Base-by-base conservation (phyloP, 2,329 filamentous ascomycete genomes). In the Phialophora chinensis region DNA sequence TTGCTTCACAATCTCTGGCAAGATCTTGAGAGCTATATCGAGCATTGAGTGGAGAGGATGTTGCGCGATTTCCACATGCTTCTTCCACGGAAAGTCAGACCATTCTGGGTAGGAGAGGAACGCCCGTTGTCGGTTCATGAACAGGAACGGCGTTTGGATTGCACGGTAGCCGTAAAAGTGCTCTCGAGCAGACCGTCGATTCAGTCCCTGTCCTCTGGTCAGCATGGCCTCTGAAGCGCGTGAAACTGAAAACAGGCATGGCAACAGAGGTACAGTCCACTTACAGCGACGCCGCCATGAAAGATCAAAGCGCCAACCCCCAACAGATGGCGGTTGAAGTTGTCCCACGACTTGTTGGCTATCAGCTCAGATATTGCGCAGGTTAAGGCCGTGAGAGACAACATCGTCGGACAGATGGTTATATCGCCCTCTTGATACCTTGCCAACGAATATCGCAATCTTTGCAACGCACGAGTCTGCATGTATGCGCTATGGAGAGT, bases 301-400 rank as follows among this genome's bases (percentile, higher is more conserved):
- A 64, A 66, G 14, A 70, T 65, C 47, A 70, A 49, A 10, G 66
- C 66, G 4, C 68, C 68, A 2, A 69, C 66, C 3, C 68, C 68
- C 29, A 58, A 42, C 4, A 70, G 61, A 57, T 70, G 68, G n/a
- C 68, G 50, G 27, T 64, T 66, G 60, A 69, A 69, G 38, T 66
- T 69, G 55, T 55, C 62, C 67, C 67, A 69, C 1, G 65, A 67
- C 27, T 67, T 67, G 44, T 66, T 63, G 47, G 64, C 55, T 12
- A 68, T 60, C 52, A 70, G 50, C 50, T 70, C 68, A 2, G 66
- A 68, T 64, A 68, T 70, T 27, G 68, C 68, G 38, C 66, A 68
- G 5, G 60, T 68, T 11, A 70, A 56, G 2, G 66, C 62, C 17
- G 66, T 66, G 31, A 66, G 33, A 17, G 68, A 70, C 17, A 70